Percentiles rank a stretch among this genome's conserved stretches.
Evolutionary conservation across 257 asterid species (phyloP).

Genomic region (Coffea canephora): DNA sequence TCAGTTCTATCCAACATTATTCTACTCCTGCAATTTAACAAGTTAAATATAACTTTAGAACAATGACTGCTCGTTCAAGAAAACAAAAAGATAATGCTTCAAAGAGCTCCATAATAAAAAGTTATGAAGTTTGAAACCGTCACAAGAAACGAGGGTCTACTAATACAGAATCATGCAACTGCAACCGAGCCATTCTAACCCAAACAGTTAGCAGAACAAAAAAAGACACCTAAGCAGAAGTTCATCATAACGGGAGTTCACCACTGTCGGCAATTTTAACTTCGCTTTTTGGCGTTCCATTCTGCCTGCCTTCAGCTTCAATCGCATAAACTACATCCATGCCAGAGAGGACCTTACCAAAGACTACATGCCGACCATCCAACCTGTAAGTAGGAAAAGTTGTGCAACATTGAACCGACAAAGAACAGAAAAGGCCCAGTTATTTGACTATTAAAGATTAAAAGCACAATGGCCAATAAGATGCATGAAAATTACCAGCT

Average conservation of each 20-base stretch:
- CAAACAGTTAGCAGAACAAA: neutral
- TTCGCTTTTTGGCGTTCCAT: slow-evolving; percentile 79
- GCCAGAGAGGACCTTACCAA: slow-evolving; percentile 89
- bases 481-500: slow-evolving; percentile 56
- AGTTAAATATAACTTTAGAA: too few relatives aligned
- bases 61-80: too few relatives aligned
- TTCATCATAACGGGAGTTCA: slow-evolving; percentile 55
- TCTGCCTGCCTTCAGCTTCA: slow-evolving; percentile 95
- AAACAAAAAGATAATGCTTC: too few relatives aligned
- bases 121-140: neutral
- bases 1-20: neutral
- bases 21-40: too few relatives aligned
- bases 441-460: neutral
- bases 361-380: slow-evolving; percentile 90
- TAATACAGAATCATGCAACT: neutral
- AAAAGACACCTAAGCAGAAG: neutral
- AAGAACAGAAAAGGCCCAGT: neutral
- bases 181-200: neutral
- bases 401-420: neutral
- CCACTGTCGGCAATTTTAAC: slow-evolving; percentile 78
- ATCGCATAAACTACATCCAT: slow-evolving; percentile 93
- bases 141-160: neutral
- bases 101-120: neutral
- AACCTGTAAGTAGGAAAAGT: slow-evolving; percentile 46
- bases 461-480: neutral